Conservation (phyloP, 768 basidiomycete species). For the Rhodotorula sphaerocarpa region DNA sequence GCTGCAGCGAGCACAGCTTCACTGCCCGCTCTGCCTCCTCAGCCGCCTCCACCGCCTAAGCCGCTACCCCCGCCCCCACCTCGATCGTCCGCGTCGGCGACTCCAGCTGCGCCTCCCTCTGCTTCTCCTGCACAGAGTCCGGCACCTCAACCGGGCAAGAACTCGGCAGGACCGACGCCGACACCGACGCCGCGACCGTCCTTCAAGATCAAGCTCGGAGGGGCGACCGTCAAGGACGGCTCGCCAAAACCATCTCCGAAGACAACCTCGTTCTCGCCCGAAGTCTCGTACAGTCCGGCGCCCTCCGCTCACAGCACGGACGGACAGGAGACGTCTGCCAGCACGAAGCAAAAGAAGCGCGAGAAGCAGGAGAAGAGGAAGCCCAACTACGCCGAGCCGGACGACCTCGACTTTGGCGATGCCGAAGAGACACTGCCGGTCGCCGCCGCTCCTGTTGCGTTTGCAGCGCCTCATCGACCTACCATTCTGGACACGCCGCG, state of each 20-base stretch:
- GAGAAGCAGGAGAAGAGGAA: constrained; percentile 39
- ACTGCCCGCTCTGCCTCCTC: background rate
- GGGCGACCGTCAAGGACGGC: constrained; percentile 32
- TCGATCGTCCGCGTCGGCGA: background rate
- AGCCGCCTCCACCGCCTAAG: background rate
- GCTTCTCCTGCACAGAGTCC: background rate
- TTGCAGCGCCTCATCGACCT: constrained; percentile 18
- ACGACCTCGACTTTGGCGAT: constrained; percentile 39
- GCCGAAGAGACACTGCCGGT: constrained; percentile 40
- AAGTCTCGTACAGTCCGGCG: constrained; percentile 38
- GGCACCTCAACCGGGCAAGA: too few species aligned
- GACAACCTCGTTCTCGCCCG: constrained; percentile 22
- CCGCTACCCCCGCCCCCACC: background rate
- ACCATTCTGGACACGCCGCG: constrained; percentile 21
- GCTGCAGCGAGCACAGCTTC: background rate
- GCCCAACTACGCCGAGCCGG: constrained; percentile 32
- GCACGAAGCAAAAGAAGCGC: background rate
- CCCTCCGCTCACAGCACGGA: constrained; percentile 35
- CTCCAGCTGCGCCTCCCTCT: background rate
- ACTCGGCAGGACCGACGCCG: background rate
- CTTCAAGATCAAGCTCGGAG: constrained; percentile 44
- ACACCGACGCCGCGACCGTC: background rate
- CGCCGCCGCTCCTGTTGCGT: background rate
- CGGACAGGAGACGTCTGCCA: background rate
- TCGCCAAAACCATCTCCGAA: constrained; percentile 4